Evolutionary conservation across 2,329 filamentous ascomycete genomes (phyloP).

Genomic region (Phialophora expanda): DNA sequence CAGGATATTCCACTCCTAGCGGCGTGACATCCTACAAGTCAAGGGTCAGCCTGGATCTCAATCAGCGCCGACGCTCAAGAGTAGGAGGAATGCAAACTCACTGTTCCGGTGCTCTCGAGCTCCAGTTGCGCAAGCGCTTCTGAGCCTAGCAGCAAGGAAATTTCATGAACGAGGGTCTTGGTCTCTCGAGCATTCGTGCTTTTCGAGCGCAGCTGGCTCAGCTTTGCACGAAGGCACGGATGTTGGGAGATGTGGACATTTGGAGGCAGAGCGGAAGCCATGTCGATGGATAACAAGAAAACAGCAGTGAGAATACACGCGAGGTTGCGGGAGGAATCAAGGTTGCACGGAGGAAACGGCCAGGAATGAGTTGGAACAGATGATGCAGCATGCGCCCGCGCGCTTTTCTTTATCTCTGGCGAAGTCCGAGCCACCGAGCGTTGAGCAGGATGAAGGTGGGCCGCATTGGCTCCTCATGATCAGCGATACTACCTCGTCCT

Average conservation of each 20-base stretch:
- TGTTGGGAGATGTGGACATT: constrained; percentile 80
- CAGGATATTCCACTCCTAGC: constrained; percentile 76
- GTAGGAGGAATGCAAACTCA: constrained; percentile 51
- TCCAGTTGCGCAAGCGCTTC: constrained; percentile 75
- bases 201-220: constrained; percentile 83
- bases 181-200: constrained; percentile 74
- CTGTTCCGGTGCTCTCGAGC: constrained; percentile 64
- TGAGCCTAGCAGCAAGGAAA: constrained; percentile 78
- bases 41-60: constrained; percentile 25
- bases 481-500: too few relatives aligned
- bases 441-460: too few relatives aligned
- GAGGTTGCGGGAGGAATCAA: too few relatives aligned
- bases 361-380: too few relatives aligned
- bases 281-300: constrained; percentile 10
- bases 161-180: constrained; percentile 82
- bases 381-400: too few relatives aligned
- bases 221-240: constrained; percentile 84
- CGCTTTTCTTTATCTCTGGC: too few relatives aligned
- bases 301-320: too few relatives aligned
- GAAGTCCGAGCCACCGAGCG: too few relatives aligned
- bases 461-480: too few relatives aligned
- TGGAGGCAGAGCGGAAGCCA: constrained; percentile 50
- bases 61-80: constrained; percentile 19
- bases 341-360: too few relatives aligned
- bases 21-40: constrained; percentile 71